A percentile compares a stretch with the other conserved stretches of the same genome.
phyloP scores from a whole-genome alignment of 2,329 filamentous ascomycete genomes.

The Chaetomium sp. region DNA sequence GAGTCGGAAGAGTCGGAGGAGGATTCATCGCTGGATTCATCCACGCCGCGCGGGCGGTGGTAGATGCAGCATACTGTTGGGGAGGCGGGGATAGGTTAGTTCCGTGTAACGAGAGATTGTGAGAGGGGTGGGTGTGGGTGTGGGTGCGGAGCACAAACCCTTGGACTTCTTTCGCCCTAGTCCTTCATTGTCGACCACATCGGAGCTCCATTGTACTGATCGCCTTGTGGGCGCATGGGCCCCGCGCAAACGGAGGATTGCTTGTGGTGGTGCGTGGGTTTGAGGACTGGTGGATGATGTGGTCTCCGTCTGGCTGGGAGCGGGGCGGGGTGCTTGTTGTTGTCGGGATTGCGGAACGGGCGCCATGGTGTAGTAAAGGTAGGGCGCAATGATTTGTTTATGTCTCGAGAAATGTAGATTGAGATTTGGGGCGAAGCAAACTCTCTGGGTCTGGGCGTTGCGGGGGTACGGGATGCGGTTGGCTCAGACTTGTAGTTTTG shows the following conservation, averaged over 20 bases:
- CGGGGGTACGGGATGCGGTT: too few relatives aligned
- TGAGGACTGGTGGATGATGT: conserved; percentile 4
- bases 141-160: conserved; percentile 45
- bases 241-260: conserved; percentile 48
- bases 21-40: conserved; percentile 70
- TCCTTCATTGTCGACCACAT: conserved; percentile 92
- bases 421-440: too few relatives aligned
- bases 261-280: conserved; percentile 20
- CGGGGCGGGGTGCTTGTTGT: conserved; percentile 12
- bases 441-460: too few relatives aligned
- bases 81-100: neutral
- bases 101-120: neutral
- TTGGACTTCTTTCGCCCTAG: conserved; percentile 92
- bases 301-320: conserved; percentile 15
- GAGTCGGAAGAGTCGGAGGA: conserved; percentile 44
- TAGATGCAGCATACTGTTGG: conserved; percentile 94
- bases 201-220: conserved; percentile 85
- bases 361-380: conserved; percentile 11
- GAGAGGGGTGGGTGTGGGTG: neutral
- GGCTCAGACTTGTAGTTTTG: too few relatives aligned
- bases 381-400: too few relatives aligned
- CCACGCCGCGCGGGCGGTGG: conserved; percentile 73
- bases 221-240: conserved; percentile 41
- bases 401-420: neutral
- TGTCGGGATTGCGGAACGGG: conserved; percentile 7